Base-by-base conservation (phyloP, 768 basidiomycete species). In the Phanerochaete sordida region DNA sequence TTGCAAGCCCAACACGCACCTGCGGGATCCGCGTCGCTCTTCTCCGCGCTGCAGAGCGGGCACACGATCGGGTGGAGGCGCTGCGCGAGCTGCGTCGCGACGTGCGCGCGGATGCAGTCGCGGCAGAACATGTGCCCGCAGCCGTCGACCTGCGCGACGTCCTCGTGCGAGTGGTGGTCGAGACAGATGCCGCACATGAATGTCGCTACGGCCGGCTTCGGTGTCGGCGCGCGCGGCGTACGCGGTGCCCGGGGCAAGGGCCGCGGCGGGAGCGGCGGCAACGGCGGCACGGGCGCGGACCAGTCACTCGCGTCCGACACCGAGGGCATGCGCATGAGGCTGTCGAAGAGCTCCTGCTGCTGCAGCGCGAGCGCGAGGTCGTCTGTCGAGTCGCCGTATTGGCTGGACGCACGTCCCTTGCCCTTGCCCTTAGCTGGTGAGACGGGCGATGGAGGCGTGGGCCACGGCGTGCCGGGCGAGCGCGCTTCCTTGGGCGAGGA, bases 21-120 rank as follows among this genome's bases (percentile, higher is more conserved):
- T 50, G 72, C 69, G 19, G 73, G 73, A 16, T 67, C 64, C 11
- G 30, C 13, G 8, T 62, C 24, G 4, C 11, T 58, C 13, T 64
- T 66, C 31, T 72, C 67, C 16, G 74, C 68, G 19, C 74, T 70
- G 61, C 88, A 90, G 31, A 79, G 64, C 0, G 87, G 88, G 68
- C 87, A 89, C 15, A 80, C 66, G 30, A 89, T 81, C 4, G 87
- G 87, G 50, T 79, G 87, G 9, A 77, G 78, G 55, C 76, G 77
- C 33, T 84, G 82, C 19, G 75, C 73, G 16, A 88, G 73, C 69
- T 80, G 81, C 7, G 77, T 73, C 33, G 64, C 64, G 13, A 81
- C 71, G 54, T 81, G 78, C 3, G 60, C 62, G 57, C 67, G 72
- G 50, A 87, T 60, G 65, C 88, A 89, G 1, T 72, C 67, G 51